Evolutionary conservation across 176 grass and related monocot genomes (phyloP), one percentile per base, ranked within the genome.

Genomic region (Microstegium vimineum): DNA sequence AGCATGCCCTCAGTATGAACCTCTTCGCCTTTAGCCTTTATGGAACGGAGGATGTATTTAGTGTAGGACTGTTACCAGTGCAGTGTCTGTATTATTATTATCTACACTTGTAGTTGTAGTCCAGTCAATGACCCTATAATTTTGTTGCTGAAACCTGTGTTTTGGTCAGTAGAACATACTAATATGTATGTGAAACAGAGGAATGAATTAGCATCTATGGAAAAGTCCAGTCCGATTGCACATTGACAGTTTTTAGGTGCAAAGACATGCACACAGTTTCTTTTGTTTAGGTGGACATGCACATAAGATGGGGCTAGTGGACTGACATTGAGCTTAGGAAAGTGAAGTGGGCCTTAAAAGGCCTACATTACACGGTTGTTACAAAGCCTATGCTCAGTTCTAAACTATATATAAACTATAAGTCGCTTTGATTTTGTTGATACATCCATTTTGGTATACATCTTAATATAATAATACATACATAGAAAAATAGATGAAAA

Each of bases 41-140:
- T 38, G 13, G 72, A 20, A 52, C 52, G 72, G 49, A 56, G 72
- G 18, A 56, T 75, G 27, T 74, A 75, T 75, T 27, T 74, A 75
- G 72, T 75, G 47, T 75, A 75, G 72, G 28, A 14, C 18, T 75
- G 47, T 36, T 54, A 34, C 28, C 18, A 34, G 30, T 34, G 30
- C 71, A 5, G 42, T 56, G 30, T 56, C 46, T 75, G 46, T 75
- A 75, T 25, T 75, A 38, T n/a, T n/a, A n/a, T 75, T 18, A 35
- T 28, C 5, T n/a, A 30, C 22, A 34, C 23, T 31, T 17, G 33
- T 75, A n/a, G n/a, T n/a, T n/a, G n/a, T n/a, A 75, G 32, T 8
- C 13, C 22, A 38, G 9, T 26, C 33, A 59, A 5, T 38, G 51
- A 37, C 10, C n/a, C n/a, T 57, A n/a, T 41, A 33, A 13, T 36